Base-by-base conservation (phyloP, 345 rosid genomes). In the Linum lewisii region DNA sequence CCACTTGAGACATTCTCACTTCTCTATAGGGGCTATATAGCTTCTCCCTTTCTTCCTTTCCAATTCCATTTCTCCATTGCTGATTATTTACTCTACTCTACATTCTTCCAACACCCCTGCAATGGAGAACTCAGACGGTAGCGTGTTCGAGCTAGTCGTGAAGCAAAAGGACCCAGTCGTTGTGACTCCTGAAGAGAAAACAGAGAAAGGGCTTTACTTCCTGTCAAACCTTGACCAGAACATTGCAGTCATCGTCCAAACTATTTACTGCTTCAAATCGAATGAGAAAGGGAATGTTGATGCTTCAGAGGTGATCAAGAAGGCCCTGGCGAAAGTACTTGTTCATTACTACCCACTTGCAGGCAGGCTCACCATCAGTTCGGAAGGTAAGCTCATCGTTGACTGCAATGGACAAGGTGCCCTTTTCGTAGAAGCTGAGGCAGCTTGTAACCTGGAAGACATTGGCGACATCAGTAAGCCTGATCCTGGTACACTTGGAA, bases 191-290 rank as follows among this genome's bases (percentile, higher is more conserved):
- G 90, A 82, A 22, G 80, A 75, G 37, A 84, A 85, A 20, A 87
- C 97, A 42, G 72, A 60, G 64, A 85, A 82, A 71, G 97, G 93
- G 60, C 72, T 85, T 3, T 87, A 82, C 71, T 91, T 85, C 74
- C 83, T 91, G 54, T 91, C 98, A 0, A 91, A 91, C 75, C 91
- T 87, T 57, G 96, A 91, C 67, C 98, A 91, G 59, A 87, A 87
- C 82, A 79, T 87, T 13, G 91, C 95, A 0, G 90, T 84, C 51
- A 78, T 81, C 42, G 83, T 91, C 23, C 86, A 86, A 0, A 91
- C 98, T 4, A 77, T 87, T n/a, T 84, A 87, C 67, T 87, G 88
- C 75, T 91, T 82, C 77, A 82, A 80, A 69, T 77, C 96, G 1
- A 80, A 78, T 0, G 81, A 75, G 59, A 81, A 55, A 67, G 96